Base-by-base conservation (phyloP, 306 rosid species). In the Inga leiocalycina region DNA sequence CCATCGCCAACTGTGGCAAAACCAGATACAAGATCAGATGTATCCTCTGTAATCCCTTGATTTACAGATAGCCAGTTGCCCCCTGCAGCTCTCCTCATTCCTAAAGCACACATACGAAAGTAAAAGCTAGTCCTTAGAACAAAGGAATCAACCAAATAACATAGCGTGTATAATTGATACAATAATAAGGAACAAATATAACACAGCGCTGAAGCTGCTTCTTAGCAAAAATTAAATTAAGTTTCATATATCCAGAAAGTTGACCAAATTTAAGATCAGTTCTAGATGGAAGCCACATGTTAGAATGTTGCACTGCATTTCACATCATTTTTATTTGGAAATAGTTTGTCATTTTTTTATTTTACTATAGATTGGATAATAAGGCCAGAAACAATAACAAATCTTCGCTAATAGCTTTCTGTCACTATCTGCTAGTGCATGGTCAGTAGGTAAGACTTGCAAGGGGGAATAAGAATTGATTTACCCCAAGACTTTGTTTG, bases 1-100 rank as follows among this genome's bases (percentile, higher is more conserved):
- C 98, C 98, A 85, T 92, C 97, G 46, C 99, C 98, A 86, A 97
- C 82, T 35, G 99, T 97, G 57, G 99, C 97, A 89, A 94, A 97
- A 86, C 99, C 98, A 64, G 98, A 97, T 79, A 97, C 97, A 88
- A 92, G 88, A 92, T 94, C 98, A 82, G 97, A 97, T 51, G 98
- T 77, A 85, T 97, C 99, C 84, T 97, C 99, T 27, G 93, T 81
- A 79, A 94, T 94, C 61, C 99, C 99, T 88, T 94, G 99, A 85
- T 97, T 97, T 80, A 94, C 95, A 13, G 98, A 97, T 75, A 92
- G 86, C 99, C 98, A 94, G 86, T 92, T 94, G 37, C 94, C 94
- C 81, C 97, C 99, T 9, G 83, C 84, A 84, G 84, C 87, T 87
- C 91, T 94, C 89, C 90, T 97, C 83, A 90, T 89, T 85, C 97